These are phyloP conservation scores for Solidago caesia DNA, from an alignment of 129 eudicot genomes.

Conservation along the genomic window DNA sequence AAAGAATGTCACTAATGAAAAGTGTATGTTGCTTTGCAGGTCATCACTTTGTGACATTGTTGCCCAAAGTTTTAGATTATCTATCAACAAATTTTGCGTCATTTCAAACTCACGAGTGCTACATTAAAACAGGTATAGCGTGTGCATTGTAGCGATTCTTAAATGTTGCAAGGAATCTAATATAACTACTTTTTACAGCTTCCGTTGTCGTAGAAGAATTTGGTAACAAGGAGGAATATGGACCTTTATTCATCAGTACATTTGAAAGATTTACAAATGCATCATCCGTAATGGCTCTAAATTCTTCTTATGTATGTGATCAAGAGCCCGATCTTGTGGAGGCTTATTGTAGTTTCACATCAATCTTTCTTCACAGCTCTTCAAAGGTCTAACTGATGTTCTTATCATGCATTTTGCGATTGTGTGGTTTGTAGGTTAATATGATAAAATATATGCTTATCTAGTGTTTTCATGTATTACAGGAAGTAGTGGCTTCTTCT, in stretches of 20 bases:
- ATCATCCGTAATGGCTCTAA: constrained; percentile 77
- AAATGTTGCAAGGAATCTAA: constrained; percentile 13
- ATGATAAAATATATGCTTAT: constrained; percentile 1
- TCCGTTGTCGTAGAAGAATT: constrained; percentile 78
- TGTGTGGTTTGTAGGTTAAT: constrained; percentile 17
- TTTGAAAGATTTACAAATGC: constrained; percentile 85
- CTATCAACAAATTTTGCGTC: constrained; percentile 65
- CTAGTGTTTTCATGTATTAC: constrained; percentile 35
- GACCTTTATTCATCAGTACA: constrained; percentile 66
- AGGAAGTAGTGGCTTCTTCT: constrained; percentile 81
- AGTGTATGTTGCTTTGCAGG: constrained; percentile 51
- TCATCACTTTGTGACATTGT: constrained; percentile 53
- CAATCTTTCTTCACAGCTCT: constrained; percentile 62
- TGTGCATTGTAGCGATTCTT: constrained; percentile 22
- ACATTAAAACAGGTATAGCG: constrained; percentile 77
- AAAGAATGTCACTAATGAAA: constrained; percentile 13
- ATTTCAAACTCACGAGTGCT: constrained; percentile 84
- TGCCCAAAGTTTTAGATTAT: constrained; percentile 81
- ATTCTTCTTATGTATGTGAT: constrained; percentile 92
- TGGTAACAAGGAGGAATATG: constrained; percentile 78
- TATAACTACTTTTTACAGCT: constrained; percentile 49
- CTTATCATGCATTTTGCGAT: constrained; percentile 5
- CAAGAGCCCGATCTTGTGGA: constrained; percentile 98
- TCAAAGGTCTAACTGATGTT: constrained; percentile 47
- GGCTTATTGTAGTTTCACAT: constrained; percentile 77